These are phyloP conservation scores for Backusella parvicylindrica DNA, from an alignment of 192 early-diverging fungal species.

Conservation along the genomic window DNA sequence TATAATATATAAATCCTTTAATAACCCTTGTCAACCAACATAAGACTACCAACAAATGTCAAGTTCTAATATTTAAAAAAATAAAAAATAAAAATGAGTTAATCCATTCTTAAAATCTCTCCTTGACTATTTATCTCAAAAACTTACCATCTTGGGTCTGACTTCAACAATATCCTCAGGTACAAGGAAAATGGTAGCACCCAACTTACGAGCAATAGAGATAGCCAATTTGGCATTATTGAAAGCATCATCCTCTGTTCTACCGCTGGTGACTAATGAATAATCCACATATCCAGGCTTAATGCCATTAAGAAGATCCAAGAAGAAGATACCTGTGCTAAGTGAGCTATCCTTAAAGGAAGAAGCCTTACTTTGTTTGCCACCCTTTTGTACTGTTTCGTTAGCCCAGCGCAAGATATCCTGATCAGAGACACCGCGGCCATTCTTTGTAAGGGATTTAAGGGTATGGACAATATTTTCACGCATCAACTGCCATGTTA, in stretches of 20 bases:
- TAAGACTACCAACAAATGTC: slow-evolving; percentile 92
- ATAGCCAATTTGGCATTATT: slow-evolving; percentile 96
- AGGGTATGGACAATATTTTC: slow-evolving; percentile 94
- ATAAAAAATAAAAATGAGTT: slow-evolving; percentile 10
- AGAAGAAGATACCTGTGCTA: slow-evolving; percentile 77
- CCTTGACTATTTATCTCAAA: neutral
- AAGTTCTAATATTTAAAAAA: slow-evolving; percentile 59
- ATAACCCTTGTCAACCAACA: slow-evolving; percentile 60
- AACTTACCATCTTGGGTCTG: slow-evolving; percentile 87
- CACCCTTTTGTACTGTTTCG: slow-evolving; percentile 61
- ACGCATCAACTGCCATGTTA: slow-evolving; percentile 99
- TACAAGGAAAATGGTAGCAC: slow-evolving; percentile 96
- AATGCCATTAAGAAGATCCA: slow-evolving; percentile 92
- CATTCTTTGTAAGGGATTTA: slow-evolving; percentile 76
- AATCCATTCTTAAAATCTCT: neutral
- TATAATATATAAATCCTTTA: neutral
- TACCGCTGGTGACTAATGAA: slow-evolving; percentile 71
- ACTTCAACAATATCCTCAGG: slow-evolving; percentile 99
- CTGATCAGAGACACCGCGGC: slow-evolving; percentile 82
- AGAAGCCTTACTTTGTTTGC: slow-evolving; percentile 65
- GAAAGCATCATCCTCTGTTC: slow-evolving; percentile 79
- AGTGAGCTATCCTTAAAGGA: slow-evolving; percentile 86
- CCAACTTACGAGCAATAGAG: slow-evolving; percentile 97
- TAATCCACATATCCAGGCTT: slow-evolving; percentile 92
- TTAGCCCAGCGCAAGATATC: slow-evolving; percentile 98